Evolutionary conservation across 805 yeast genomes (phyloP), one percentile per base, ranked within the genome.

Genomic region (Lipomyces lipofer): DNA sequence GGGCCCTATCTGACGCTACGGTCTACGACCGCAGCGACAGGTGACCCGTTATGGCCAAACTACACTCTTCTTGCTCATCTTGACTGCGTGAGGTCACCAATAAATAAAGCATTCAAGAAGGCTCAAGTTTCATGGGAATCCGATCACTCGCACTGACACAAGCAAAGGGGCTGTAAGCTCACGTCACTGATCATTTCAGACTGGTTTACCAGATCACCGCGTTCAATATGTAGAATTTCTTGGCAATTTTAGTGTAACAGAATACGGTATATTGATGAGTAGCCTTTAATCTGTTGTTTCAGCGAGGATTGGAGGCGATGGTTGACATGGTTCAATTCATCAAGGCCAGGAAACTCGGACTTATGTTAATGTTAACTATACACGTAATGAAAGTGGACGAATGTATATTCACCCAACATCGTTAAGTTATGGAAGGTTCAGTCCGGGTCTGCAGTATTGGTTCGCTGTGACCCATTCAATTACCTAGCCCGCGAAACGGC

Each of bases 1-100:
- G 36, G 36, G 36, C 36, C 36, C 36, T 32, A 32, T 32, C 36
- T 32, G 36, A 32, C 36, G 36, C 36, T 32, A 32, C 36, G 36
- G 36, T 32, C 36, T 32, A 32, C 36, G 36, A 32, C 36, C 36
- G 36, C 10, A 32, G 36, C 36, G 36, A 32, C 36, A 32, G 36
- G 36, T 32, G 36, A 32, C 36, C 36, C 36, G 36, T 32, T 32
- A 32, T 32, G 36, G 36, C 36, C 36, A 32, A 32, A 32, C 36
- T 32, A 32, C 36, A 32, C 36, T 32, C 36, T 32, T 32, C 36
- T 32, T 32, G 36, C 36, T 32, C 36, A 4, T 32, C 36, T 32
- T 32, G 36, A 32, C 36, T 32, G 36, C 36, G 36, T 32, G 8
- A 32, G 36, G 36, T 32, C 36, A 32, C 36, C 36, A 32, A 32